Evolutionary conservation across 2,329 filamentous ascomycete genomes (phyloP), one percentile per base, ranked within the genome.

Genomic region (Colletotrichum liriopes): DNA sequence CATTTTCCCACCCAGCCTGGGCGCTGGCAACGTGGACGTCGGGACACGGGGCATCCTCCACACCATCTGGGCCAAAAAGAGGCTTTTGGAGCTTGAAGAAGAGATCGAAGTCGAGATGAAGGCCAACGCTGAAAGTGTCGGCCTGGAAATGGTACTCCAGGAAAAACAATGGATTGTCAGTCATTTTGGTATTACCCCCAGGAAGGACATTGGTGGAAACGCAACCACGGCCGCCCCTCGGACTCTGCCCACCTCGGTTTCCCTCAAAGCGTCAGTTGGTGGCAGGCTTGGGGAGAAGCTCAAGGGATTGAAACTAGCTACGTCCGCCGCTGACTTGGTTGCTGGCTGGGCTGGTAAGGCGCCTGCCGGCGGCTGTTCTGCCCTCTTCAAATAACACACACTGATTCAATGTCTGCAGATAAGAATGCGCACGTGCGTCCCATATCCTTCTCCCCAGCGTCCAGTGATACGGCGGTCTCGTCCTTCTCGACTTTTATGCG

Each of bases 31-130:
- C 16, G 86, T 89, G 32, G 86, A 91, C 23, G 89, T 91, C 0
- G 93, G 94, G 8, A 91, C 92, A 77, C 93, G 94, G 74, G 95
- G 95, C 1, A 94, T 97, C 2, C 83, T 98, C 72, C 95, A 97
- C 79, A 97, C 94, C 2, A 91, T 96, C 70, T 98, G 95, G 94
- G 95, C 94, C 23, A 95, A 95, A 85, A 92, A 93, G 81, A 87
- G 95, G 52, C 84, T 98, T 29, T 90, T 91, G 41, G 91, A 93
- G 74, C 84, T 98, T 59, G 90, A 94, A 63, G 87, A 87, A 70
- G 95, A 98, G 84, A 96, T 97, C 76, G 90, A 89, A 12, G 84
- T 85, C 9, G 95, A 97, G 84, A 88, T 92, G 78, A 88, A 88
- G 76, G 85, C 87, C 74, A 97, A 97, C 78, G 88, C 89, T 16